Evolutionary conservation across 495 filamentous ascomycete species (phyloP), one percentile per base, ranked within the genome.

Genomic region (Trichoderma virens): DNA sequence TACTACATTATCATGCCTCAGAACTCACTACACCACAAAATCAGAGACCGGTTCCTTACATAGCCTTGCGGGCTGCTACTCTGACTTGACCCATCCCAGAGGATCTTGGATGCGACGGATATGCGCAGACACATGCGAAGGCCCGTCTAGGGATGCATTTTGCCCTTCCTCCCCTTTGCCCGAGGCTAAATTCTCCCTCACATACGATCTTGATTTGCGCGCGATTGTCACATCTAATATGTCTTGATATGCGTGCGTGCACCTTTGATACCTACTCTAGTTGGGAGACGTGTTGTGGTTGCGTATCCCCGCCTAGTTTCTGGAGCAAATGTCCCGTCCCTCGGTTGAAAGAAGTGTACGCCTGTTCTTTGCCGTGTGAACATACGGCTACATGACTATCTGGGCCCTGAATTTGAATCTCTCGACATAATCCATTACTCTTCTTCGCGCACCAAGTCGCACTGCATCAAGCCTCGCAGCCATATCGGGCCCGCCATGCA

Each of bases 391-490:
- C 39, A 47, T 47, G 43, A 20, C 20, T 45, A 45, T 20, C 41
- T n/a, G n/a, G n/a, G n/a, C n/a, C n/a, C n/a, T n/a, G n/a, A n/a
- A n/a, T n/a, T n/a, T n/a, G n/a, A n/a, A n/a, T n/a, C n/a, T n/a
- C n/a, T 7, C n/a, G 20, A 41, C 16, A 47, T 7, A 23, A 9
- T 16, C 18, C n/a, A 13, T 56, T 30, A 9, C 27, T 27, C 25
- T 30, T 14, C 51, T 14, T 30, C 25, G 51, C 25, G 11, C 7
- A 56, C 51, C 0, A 5, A 30, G 51, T 56, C 6, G 51, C 51
- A 56, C 51, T 13, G 51, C 51, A 56, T 56, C 51, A 2, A 56
- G 51, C 51, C 51, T 56, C 20, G n/a, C n/a, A 28, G 51, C 51
- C 51, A 30, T 56, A 30, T 56, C 27, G 23, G 51, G 11, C 51